Percentiles rank a stretch among this genome's conserved stretches.
phyloP scores from a whole-genome alignment of 371 early-diverging fungal species.

The Mucor saturninus region DNA sequence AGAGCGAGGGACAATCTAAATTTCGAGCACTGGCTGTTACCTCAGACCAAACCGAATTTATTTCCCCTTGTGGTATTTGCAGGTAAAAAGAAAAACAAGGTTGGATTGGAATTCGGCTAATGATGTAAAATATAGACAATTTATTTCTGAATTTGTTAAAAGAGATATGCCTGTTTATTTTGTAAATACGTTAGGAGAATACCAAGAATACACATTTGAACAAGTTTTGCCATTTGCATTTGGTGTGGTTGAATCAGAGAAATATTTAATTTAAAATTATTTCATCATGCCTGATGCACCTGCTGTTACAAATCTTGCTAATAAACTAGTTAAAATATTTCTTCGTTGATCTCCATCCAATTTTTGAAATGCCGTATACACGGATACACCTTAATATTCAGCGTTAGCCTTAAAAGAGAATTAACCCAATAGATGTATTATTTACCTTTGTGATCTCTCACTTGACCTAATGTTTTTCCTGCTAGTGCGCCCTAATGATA shows the following conservation, averaged over 20 bases:
- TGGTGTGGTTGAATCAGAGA: slow-evolving; percentile 53
- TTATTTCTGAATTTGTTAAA: slow-evolving; percentile 77
- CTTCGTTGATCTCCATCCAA: slow-evolving; percentile 36
- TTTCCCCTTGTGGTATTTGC: slow-evolving; percentile 85
- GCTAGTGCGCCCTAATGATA: slow-evolving; percentile 31
- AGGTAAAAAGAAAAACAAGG: slow-evolving; percentile 41
- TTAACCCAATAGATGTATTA: not conserved
- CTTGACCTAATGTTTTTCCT: slow-evolving; percentile 34
- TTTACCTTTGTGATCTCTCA: slow-evolving; percentile 39
- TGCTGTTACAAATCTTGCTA: slow-evolving; percentile 43
- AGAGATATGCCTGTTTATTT: slow-evolving; percentile 62
- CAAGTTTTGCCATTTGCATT: slow-evolving; percentile 72
- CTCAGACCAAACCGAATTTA: slow-evolving; percentile 57
- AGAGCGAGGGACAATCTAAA: slow-evolving; percentile 72
- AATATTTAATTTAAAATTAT: slow-evolving; percentile 23
- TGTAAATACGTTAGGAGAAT: slow-evolving; percentile 59
- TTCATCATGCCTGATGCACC: slow-evolving; percentile 54
- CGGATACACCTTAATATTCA: slow-evolving; percentile 38
- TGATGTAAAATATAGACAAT: slow-evolving; percentile 58
- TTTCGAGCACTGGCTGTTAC: slow-evolving; percentile 73
- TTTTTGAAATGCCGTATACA: slow-evolving; percentile 51
- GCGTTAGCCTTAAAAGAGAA: not conserved
- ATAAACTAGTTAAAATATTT: slow-evolving; percentile 45
- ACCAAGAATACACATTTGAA: slow-evolving; percentile 47
- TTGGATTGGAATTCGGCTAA: too few relatives aligned